Percentiles rank a stretch among this genome's conserved stretches.
Evolutionary conservation across 225 moss, liverwort and hornwort genomes (phyloP).

Genomic region (Marchantia paleacea): DNA sequence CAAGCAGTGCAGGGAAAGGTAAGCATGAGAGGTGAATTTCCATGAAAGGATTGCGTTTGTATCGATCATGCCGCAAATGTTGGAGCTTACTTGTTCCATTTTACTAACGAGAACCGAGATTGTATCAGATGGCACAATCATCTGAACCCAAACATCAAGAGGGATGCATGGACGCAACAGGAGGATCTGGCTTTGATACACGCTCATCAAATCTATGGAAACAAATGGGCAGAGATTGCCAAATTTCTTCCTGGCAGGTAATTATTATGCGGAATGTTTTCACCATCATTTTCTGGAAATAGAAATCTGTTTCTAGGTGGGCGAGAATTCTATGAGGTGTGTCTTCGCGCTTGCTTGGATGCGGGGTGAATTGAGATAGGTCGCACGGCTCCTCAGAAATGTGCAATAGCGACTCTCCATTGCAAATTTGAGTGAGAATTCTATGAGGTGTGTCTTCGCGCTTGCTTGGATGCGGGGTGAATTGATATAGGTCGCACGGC

Average conservation of each 20-base stretch:
- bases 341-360: neutral
- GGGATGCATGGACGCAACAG: constrained; percentile 96
- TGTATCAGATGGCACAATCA: constrained; percentile 96
- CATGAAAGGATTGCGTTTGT: neutral
- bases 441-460: neutral
- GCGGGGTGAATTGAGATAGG: neutral
- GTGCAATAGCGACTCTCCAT: too few species aligned
- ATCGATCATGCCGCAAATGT: neutral
- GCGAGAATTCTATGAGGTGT: too few species aligned
- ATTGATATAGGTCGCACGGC: neutral
- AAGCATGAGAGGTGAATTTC: neutral
- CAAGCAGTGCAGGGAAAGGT: constrained; percentile 99
- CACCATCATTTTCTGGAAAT: too few species aligned
- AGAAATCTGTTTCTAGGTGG: too few species aligned
- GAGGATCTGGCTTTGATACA: constrained; percentile 82
- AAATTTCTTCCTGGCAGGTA: constrained; percentile 93
- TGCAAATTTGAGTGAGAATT: too few species aligned
- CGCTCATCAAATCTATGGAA: constrained; percentile 84
- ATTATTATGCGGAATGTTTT: neutral
- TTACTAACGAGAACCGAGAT: neutral
- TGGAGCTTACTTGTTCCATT: neutral
- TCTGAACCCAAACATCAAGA: constrained; percentile 90
- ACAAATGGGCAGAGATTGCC: constrained; percentile 99
- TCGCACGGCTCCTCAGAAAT: neutral
- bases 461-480: neutral